phyloP scores from a whole-genome alignment of 805 yeast genomes.

The Cyberlindnera saturnus region DNA sequence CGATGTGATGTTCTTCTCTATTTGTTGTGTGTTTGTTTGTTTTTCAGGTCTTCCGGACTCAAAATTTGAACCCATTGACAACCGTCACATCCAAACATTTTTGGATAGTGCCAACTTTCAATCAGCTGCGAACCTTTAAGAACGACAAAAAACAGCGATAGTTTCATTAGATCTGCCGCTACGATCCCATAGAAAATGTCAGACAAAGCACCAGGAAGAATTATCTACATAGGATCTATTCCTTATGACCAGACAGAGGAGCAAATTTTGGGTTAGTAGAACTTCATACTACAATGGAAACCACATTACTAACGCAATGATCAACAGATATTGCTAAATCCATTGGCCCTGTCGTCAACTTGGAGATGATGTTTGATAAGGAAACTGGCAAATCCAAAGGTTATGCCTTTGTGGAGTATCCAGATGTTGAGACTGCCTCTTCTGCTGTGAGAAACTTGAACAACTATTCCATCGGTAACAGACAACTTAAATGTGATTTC shows the following conservation, averaged over 20 bases:
- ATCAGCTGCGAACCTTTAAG: too few relatives aligned
- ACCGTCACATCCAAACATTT: neutral
- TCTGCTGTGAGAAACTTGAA: constrained; percentile 87
- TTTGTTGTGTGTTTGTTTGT: neutral
- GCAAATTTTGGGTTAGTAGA: constrained; percentile 48
- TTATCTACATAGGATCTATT: constrained; percentile 76
- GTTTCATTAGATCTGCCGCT: too few relatives aligned
- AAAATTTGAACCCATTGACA: too few relatives aligned
- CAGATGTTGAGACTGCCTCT: constrained; percentile 73
- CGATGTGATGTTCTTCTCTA: neutral
- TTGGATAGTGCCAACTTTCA: neutral
- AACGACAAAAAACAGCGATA: neutral
- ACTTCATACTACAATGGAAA: neutral
- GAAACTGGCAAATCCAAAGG: constrained; percentile 90
- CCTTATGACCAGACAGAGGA: constrained; percentile 94
- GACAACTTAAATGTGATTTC: constrained; percentile 71
- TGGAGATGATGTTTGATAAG: constrained; percentile 78
- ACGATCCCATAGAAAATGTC: constrained; percentile 4
- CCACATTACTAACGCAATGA: neutral
- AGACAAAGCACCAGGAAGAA: constrained; percentile 28
- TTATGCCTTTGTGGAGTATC: constrained; percentile 79
- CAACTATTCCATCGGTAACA: constrained; percentile 66
- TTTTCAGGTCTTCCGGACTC: neutral
- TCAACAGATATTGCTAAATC: constrained; percentile 63
- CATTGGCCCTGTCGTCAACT: constrained; percentile 79